These are phyloP conservation scores for Sporormia fimetaria DNA, from an alignment of 495 filamentous ascomycete species.

Conservation along the genomic window DNA sequence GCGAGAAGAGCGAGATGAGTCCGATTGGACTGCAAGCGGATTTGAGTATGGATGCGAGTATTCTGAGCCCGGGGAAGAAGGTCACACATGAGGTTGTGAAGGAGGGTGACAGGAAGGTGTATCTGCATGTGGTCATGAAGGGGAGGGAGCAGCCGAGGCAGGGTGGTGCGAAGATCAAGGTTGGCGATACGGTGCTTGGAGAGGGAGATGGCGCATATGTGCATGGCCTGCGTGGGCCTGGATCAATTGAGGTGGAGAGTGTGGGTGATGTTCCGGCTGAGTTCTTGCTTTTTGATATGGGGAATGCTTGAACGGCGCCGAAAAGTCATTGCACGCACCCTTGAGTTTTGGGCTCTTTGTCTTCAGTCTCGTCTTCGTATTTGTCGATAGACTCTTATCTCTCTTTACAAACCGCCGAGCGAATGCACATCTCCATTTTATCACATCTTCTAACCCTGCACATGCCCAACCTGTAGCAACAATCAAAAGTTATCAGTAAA, in stretches of 20 bases:
- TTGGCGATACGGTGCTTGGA: slow-evolving; percentile 50
- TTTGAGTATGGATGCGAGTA: slow-evolving; percentile 64
- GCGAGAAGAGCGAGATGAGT: slow-evolving; percentile 42
- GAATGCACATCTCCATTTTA: too few relatives aligned
- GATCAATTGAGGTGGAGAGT: slow-evolving; percentile 30
- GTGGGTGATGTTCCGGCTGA: slow-evolving; percentile 31
- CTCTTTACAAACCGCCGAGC: too few relatives aligned
- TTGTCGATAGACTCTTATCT: too few relatives aligned
- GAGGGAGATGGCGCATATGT: slow-evolving; percentile 73
- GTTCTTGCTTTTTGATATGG: slow-evolving; percentile 36
- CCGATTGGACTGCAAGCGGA: slow-evolving; percentile 75
- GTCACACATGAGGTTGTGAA: slow-evolving; percentile 44
- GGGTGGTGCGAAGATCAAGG: slow-evolving; percentile 53
- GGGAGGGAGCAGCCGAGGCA: slow-evolving; percentile 40
- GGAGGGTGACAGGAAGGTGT: slow-evolving; percentile 57
- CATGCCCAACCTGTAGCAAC: too few relatives aligned
- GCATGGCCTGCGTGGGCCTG: slow-evolving; percentile 25
- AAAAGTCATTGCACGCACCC: too few relatives aligned
- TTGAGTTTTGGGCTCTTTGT: too few relatives aligned
- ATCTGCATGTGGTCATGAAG: slow-evolving; percentile 62
- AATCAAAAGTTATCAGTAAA: too few relatives aligned
- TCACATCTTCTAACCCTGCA: too few relatives aligned
- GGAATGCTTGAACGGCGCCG: slow-evolving; percentile 3
- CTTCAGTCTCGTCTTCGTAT: too few relatives aligned
- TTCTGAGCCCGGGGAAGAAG: slow-evolving; percentile 37